Evolutionary conservation across 78 protist species (phyloP).

Genomic region (Pelomyxa schiedti): DNA sequence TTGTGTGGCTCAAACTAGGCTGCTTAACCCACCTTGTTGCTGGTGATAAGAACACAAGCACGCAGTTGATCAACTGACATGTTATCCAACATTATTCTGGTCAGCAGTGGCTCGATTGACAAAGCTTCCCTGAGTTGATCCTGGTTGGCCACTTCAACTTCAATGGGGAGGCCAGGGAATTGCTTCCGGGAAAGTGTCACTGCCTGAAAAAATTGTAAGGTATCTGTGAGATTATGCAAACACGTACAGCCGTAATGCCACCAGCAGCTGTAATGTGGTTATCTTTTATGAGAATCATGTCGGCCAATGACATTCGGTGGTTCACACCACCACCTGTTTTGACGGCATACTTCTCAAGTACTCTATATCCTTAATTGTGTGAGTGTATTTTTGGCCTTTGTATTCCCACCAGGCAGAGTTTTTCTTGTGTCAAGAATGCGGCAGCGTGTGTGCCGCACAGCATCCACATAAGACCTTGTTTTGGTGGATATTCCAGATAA

Average conservation of each 20-base stretch:
- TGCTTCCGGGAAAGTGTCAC: background rate
- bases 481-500: background rate
- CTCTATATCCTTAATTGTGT: too few species aligned
- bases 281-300: background rate
- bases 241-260: too few species aligned
- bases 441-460: background rate
- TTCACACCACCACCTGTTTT: background rate
- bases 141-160: background rate
- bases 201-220: background rate
- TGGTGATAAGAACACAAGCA: too few species aligned
- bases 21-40: too few species aligned
- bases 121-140: background rate
- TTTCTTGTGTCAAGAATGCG: background rate
- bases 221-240: too few species aligned
- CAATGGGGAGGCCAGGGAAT: background rate
- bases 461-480: background rate
- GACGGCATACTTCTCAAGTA: background rate
- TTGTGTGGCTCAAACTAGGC: too few species aligned
- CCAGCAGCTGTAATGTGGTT: background rate
- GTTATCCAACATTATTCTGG: background rate
- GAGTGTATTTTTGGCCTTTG: too few species aligned
- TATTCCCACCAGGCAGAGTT: background rate
- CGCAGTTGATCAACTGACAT: too few species aligned
- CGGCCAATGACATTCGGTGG: background rate
- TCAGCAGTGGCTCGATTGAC: background rate